A percentile compares a stretch with the other conserved stretches of the same genome.
Evolutionary conservation across 1,284 basidiomycete species (phyloP).

Genomic region (Microbotryum scabiosae): DNA sequence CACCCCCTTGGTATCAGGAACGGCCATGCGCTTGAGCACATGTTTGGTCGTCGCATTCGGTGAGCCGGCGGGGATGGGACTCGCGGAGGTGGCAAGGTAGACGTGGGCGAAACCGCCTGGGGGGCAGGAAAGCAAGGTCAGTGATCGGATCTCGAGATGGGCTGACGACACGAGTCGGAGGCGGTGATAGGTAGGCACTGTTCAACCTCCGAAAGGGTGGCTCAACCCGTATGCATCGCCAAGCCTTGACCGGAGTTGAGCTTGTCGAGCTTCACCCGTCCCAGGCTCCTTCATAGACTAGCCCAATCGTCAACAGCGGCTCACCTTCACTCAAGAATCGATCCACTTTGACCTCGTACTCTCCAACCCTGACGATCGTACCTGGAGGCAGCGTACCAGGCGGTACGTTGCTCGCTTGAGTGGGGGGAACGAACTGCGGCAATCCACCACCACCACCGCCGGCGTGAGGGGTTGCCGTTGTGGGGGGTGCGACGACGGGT

Average conservation of each 20-base stretch:
- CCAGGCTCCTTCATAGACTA: background rate
- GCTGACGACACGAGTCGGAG: background rate
- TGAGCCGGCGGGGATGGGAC: slow-evolving; percentile 52
- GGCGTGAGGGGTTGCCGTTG: no score
- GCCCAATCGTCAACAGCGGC: slow-evolving; percentile 3
- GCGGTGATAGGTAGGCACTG: background rate
- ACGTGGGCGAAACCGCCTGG: slow-evolving; percentile 96
- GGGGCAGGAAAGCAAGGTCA: background rate
- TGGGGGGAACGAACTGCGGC: no score
- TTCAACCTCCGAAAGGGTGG: no score
- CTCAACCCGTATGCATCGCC: background rate
- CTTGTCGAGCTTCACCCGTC: background rate
- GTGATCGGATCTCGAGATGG: background rate
- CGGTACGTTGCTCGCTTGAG: slow-evolving; percentile 6
- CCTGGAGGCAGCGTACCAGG: slow-evolving; percentile 51
- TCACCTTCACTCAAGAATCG: slow-evolving; percentile 87
- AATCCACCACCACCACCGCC: no score
- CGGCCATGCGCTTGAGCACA: slow-evolving; percentile 94
- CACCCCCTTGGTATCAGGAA: slow-evolving; percentile 79
- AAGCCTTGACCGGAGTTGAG: background rate
- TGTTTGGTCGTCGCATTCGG: slow-evolving; percentile 57
- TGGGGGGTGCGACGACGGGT: no score
- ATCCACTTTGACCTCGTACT: slow-evolving; percentile 75
- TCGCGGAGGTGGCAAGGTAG: slow-evolving; percentile 81
- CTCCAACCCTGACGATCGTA: slow-evolving; percentile 82